Evolutionary conservation across 257 asterid species (phyloP).

Genomic region (Nicotiana undulata): DNA sequence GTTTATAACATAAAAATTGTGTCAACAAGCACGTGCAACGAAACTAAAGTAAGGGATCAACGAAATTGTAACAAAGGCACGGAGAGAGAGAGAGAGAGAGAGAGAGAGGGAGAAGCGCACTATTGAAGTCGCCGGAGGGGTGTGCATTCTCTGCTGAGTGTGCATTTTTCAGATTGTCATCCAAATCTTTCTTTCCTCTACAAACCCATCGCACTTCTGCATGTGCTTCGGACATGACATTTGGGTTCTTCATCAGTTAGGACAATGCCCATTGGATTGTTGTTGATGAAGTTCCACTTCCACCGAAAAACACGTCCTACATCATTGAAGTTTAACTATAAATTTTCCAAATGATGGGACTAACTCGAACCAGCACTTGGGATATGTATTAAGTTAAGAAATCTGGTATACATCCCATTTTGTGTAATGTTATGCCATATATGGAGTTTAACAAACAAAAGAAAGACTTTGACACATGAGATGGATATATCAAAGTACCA

Average conservation of each 20-base stretch:
- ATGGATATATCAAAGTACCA: neutral
- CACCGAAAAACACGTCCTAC: constrained; percentile 5
- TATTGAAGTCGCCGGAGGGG: no score
- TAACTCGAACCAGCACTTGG: neutral
- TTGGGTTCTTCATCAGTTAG: constrained; percentile 13
- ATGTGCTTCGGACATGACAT: constrained; percentile 5
- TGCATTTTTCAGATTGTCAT: no score
- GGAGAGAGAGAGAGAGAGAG: no score
- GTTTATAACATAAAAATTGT: no score
- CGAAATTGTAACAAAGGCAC: no score
- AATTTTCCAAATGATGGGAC: no score
- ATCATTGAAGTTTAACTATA: neutral
- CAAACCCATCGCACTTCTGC: neutral
- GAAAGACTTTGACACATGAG: neutral
- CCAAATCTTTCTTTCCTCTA: no score
- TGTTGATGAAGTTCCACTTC: constrained; percentile 9
- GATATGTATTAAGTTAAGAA: neutral
- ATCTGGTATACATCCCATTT: neutral
- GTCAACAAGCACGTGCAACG: no score
- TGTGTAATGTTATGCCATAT: neutral
- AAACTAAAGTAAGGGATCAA: no score
- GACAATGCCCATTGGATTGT: constrained; percentile 12
- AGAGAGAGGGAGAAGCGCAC: no score
- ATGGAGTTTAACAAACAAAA: no score
- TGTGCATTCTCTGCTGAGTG: no score